Evolutionary conservation across 495 filamentous ascomycete species (phyloP).

Genomic region (Penicillium soppii): DNA sequence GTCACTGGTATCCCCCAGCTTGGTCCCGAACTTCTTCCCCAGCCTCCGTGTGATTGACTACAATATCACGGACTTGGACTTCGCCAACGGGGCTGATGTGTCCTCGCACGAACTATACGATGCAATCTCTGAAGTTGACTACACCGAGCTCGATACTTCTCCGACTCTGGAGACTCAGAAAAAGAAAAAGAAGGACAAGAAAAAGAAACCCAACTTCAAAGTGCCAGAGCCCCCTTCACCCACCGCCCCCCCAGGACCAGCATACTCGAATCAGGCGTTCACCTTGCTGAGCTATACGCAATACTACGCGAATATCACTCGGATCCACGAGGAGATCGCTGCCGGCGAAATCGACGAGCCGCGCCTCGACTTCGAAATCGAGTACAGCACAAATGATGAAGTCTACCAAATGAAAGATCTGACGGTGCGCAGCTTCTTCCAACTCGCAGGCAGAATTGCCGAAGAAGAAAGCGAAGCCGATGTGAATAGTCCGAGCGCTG

Average conservation of each 20-base stretch:
- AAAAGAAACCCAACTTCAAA: conserved; percentile 59
- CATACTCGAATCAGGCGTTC: conserved; percentile 83
- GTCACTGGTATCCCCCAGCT: conserved; percentile 74
- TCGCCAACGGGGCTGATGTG: conserved; percentile 35
- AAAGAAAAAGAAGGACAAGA: conserved; percentile 50
- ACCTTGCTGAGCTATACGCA: conserved; percentile 78
- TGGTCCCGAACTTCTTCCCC: conserved; percentile 93
- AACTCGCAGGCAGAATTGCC: conserved; percentile 77
- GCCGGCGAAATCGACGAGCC: conserved; percentile 42
- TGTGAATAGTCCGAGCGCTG: conserved; percentile 9
- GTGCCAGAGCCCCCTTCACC: conserved; percentile 73
- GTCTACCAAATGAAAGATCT: conserved; percentile 76
- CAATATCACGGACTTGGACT: conserved; percentile 79
- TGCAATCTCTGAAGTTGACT: not conserved
- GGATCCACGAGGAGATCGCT: conserved; percentile 68
- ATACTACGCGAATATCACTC: conserved; percentile 89
- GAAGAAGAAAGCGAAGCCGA: conserved; percentile 37
- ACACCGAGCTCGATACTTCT: not conserved
- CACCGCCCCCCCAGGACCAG: conserved; percentile 77
- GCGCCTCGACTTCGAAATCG: conserved; percentile 73
- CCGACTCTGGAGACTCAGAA: conserved; percentile 26
- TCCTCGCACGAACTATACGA: conserved; percentile 11
- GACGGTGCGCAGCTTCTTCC: conserved; percentile 77
- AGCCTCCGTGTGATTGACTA: conserved; percentile 86
- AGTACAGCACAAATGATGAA: conserved; percentile 80